Percentiles rank a stretch among this genome's conserved stretches.
Conservation (phyloP, 805 yeast species). For the Lachancea cidri region DNA sequence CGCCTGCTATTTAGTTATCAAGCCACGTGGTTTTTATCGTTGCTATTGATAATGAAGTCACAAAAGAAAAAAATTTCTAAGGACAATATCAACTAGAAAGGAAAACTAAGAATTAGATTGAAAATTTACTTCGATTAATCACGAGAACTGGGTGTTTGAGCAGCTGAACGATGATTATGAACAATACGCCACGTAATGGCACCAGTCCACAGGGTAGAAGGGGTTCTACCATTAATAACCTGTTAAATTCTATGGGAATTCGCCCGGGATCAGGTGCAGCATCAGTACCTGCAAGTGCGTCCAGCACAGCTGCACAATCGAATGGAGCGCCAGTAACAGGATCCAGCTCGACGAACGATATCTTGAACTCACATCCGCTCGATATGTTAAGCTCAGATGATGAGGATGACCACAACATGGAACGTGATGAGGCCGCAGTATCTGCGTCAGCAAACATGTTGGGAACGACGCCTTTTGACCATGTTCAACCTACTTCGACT, state of each 20-base stretch:
- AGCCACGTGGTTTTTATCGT: neutral
- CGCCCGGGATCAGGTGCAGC: slow-evolving; percentile 15
- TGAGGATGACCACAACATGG: slow-evolving; percentile 3
- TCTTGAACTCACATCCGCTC: slow-evolving; percentile 2
- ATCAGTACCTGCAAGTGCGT: slow-evolving; percentile 1
- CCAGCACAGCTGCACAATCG: neutral
- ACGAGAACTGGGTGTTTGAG: neutral
- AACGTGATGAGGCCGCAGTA: slow-evolving; percentile 2
- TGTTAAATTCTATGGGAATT: slow-evolving; percentile 28
- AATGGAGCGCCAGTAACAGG: slow-evolving; percentile 1
- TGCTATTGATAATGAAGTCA: neutral
- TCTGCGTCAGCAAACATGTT: slow-evolving; percentile 9
- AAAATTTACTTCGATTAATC: neutral
- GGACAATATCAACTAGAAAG: neutral
- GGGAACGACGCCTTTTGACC: slow-evolving; percentile 14
- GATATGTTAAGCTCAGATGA: slow-evolving; percentile 8
- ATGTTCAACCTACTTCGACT: neutral
- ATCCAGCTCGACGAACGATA: neutral
- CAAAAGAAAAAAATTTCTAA: slow-evolving; percentile 1
- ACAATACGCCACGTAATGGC: slow-evolving; percentile 5
- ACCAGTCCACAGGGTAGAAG: slow-evolving; percentile 15
- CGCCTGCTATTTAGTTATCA: no score
- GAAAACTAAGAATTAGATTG: neutral
- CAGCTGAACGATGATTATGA: slow-evolving; percentile 3
- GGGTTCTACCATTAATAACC: slow-evolving; percentile 25